A percentile compares a stretch with the other conserved stretches of the same genome.
phyloP scores from a whole-genome alignment of 2,329 filamentous ascomycete species.

The Exserohilum rostratum region DNA sequence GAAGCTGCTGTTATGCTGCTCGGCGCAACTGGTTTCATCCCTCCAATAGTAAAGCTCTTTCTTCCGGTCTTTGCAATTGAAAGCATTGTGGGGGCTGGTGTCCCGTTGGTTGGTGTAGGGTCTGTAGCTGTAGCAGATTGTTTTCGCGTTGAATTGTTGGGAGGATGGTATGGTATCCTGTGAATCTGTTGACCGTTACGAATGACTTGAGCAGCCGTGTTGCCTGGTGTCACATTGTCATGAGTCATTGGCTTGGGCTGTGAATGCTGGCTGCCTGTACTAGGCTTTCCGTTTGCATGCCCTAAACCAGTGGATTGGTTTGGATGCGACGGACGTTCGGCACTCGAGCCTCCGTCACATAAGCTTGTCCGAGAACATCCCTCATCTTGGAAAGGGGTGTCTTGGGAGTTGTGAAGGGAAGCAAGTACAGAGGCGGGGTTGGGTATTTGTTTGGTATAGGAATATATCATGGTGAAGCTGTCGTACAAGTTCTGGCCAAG shows the following conservation, averaged over 20 bases:
- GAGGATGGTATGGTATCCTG: conserved; percentile 33
- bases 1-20: background rate
- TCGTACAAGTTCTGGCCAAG: conserved; percentile 65
- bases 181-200: conserved; percentile 38
- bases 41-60: conserved; percentile 28
- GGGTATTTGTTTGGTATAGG: conserved; percentile 42
- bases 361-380: background rate
- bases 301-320: conserved; percentile 18
- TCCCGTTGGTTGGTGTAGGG: conserved; percentile 13
- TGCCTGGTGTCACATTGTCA: conserved; percentile 12
- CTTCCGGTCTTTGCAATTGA: conserved; percentile 25
- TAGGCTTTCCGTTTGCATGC: conserved; percentile 7
- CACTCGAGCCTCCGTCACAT: background rate
- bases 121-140: conserved; percentile 2
- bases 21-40: background rate
- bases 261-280: conserved; percentile 16
- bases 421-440: conserved; percentile 30
- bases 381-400: background rate
- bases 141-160: conserved; percentile 10
- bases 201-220: conserved; percentile 19
- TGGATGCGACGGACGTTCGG: background rate
- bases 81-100: conserved; percentile 10
- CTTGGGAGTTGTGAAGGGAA: conserved; percentile 20
- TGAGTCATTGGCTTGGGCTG: conserved; percentile 7
- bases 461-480: conserved; percentile 43